Conservation (phyloP, 345 rosid genomes). For the Laguncularia racemosa region DNA sequence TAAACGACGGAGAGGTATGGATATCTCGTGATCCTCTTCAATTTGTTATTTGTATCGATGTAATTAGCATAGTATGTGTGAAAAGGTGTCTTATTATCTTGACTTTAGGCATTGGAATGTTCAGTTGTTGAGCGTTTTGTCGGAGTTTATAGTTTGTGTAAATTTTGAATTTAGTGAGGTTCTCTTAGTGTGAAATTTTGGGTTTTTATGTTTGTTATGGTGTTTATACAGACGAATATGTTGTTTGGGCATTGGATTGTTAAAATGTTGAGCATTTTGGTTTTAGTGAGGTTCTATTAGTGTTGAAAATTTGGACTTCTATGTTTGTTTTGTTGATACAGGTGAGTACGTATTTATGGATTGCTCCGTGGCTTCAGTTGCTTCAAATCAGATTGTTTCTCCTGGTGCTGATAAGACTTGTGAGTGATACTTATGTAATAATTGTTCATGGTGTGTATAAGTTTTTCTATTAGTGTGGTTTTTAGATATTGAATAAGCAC, state of each 20-base stretch:
- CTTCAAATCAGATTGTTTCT: conserved; percentile 65
- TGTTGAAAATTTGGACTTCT: not conserved
- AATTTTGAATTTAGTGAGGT: too few species aligned
- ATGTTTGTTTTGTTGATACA: conserved; percentile 16
- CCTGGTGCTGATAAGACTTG: conserved; percentile 64
- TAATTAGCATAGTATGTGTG: not conserved
- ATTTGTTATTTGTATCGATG: not conserved
- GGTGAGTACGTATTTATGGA: conserved; percentile 85
- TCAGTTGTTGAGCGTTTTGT: too few species aligned
- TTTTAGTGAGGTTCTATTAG: too few species aligned
- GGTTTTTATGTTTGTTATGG: too few species aligned
- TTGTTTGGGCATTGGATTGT: too few species aligned
- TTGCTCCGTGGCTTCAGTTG: conserved; percentile 43
- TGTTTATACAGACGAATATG: too few species aligned
- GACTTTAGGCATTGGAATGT: too few species aligned
- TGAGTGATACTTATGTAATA: conserved; percentile 21
- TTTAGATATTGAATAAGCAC: not conserved
- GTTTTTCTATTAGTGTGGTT: not conserved
- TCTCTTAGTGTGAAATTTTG: too few species aligned
- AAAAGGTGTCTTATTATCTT: too few species aligned
- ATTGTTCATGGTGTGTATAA: conserved; percentile 1
- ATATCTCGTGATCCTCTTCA: not conserved
- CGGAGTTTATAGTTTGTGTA: too few species aligned
- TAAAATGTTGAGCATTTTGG: too few species aligned
- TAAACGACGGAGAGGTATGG: conserved; percentile 60